Evolutionary conservation across 805 yeast species (phyloP).

Genomic region (Lachancea kluyveri): DNA sequence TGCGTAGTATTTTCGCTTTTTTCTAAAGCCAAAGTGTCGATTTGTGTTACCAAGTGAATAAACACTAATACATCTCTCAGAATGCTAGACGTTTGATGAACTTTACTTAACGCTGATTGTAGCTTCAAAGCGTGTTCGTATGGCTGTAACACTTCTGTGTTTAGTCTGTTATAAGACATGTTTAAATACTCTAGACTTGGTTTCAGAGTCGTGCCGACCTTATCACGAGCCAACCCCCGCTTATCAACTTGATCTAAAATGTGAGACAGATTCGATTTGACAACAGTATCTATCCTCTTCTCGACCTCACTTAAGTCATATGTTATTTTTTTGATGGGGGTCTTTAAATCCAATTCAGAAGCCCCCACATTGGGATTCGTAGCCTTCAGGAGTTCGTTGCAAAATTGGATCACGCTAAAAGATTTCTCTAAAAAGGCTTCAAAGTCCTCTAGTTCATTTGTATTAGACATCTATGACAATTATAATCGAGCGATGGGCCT

Average conservation of each 20-base stretch:
- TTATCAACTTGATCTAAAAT: slow-evolving; percentile 21
- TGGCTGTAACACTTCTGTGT: slow-evolving; percentile 24
- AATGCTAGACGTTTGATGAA: slow-evolving; percentile 29
- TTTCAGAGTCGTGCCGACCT: slow-evolving; percentile 13
- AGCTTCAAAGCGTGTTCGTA: slow-evolving; percentile 25
- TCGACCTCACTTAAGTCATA: slow-evolving; percentile 27
- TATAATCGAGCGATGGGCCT: not conserved
- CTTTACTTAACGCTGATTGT: slow-evolving; percentile 26
- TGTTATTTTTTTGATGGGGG: slow-evolving; percentile 25
- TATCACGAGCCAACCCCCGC: slow-evolving; percentile 11
- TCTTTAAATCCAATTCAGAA: slow-evolving; percentile 21
- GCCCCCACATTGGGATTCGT: slow-evolving; percentile 16
- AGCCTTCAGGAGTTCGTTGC: slow-evolving; percentile 21
- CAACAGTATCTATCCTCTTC: slow-evolving; percentile 14
- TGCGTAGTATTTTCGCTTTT: slow-evolving; percentile 7
- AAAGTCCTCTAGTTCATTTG: slow-evolving; percentile 16
- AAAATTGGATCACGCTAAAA: slow-evolving; percentile 18
- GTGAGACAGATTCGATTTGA: slow-evolving; percentile 19
- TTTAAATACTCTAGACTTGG: slow-evolving; percentile 24
- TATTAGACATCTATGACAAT: not conserved
- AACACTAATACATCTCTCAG: slow-evolving; percentile 26
- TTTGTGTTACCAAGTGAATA: slow-evolving; percentile 21
- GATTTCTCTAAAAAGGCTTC: slow-evolving; percentile 18
- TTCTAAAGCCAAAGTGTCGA: slow-evolving; percentile 5
- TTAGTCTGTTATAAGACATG: slow-evolving; percentile 27